Conservation (phyloP, 257 asterid species). For the Rehmannia glutinosa region DNA sequence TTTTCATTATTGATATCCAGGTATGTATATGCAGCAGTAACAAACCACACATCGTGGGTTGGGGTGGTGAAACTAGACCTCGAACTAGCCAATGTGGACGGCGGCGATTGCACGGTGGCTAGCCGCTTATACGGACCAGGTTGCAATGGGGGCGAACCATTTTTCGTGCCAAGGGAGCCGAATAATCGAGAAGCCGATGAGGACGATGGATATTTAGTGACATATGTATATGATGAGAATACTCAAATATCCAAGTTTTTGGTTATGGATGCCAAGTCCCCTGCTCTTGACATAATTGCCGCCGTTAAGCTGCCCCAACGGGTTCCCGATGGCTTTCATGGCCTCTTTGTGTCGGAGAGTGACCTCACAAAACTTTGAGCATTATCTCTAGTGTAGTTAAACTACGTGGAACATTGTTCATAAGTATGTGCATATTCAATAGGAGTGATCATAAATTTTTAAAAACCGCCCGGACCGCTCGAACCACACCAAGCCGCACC, state of each 20-base stretch:
- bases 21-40: constrained; percentile 13
- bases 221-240: constrained; percentile 45
- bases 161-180: constrained; percentile 29
- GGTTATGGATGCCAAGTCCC: constrained; percentile 57
- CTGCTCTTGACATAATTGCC: constrained; percentile 39
- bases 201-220: constrained; percentile 50
- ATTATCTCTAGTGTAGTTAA: too few relatives aligned
- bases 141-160: constrained; percentile 13
- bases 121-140: constrained; percentile 9
- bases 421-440: too few relatives aligned
- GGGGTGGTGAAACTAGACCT: constrained; percentile 24
- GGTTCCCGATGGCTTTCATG: constrained; percentile 64
- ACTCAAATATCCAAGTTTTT: constrained; percentile 34
- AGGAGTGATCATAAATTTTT: too few relatives aligned
- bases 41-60: background rate
- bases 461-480: too few relatives aligned
- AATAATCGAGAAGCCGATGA: constrained; percentile 17
- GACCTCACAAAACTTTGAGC: background rate
- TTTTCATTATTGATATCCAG: background rate
- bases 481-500: too few relatives aligned
- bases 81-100: background rate
- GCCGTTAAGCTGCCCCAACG: constrained; percentile 42
- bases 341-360: constrained; percentile 24
- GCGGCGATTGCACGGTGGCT: constrained; percentile 1
- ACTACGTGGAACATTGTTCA: too few relatives aligned